These are phyloP conservation scores for Polyplosphaeria fusca DNA, from an alignment of 495 filamentous ascomycete species.

Conservation along the genomic window DNA sequence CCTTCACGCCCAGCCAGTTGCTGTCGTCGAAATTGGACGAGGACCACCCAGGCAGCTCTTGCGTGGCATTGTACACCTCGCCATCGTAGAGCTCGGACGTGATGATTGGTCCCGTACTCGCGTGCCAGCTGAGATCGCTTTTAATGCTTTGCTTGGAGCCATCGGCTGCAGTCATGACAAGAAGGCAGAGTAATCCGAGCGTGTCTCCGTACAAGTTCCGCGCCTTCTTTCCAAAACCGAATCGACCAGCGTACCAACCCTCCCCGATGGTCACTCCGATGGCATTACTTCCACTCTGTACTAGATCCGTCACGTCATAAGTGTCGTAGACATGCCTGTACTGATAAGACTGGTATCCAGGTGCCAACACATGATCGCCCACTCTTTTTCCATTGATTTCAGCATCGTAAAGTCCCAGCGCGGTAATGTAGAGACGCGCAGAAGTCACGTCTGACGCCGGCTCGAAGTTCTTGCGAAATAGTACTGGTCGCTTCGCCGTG, in stretches of 20 bases:
- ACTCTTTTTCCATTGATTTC: conserved; percentile 50
- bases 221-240: conserved; percentile 44
- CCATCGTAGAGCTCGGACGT: conserved; percentile 55
- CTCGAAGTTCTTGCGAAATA: conserved; percentile 5
- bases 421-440: conserved; percentile 52
- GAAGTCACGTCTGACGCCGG: background rate
- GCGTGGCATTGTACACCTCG: conserved; percentile 49
- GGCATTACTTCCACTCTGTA: conserved; percentile 43
- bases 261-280: conserved; percentile 53
- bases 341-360: conserved; percentile 55
- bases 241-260: conserved; percentile 54
- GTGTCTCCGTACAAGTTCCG: conserved; percentile 49
- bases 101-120: conserved; percentile 43
- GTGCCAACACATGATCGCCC: conserved; percentile 49
- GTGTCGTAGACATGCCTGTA: conserved; percentile 52
- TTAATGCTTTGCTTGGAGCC: conserved; percentile 34
- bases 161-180: conserved; percentile 42
- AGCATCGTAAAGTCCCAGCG: conserved; percentile 51
- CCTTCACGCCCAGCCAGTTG: conserved; percentile 2
- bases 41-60: conserved; percentile 28
- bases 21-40: conserved; percentile 19
- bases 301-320: conserved; percentile 48
- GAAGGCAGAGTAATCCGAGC: conserved; percentile 46
- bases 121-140: conserved; percentile 49
- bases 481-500: background rate